Evolutionary conservation across 768 basidiomycete species (phyloP), one percentile per base, ranked within the genome.

Genomic region (Amanita exitialis): DNA sequence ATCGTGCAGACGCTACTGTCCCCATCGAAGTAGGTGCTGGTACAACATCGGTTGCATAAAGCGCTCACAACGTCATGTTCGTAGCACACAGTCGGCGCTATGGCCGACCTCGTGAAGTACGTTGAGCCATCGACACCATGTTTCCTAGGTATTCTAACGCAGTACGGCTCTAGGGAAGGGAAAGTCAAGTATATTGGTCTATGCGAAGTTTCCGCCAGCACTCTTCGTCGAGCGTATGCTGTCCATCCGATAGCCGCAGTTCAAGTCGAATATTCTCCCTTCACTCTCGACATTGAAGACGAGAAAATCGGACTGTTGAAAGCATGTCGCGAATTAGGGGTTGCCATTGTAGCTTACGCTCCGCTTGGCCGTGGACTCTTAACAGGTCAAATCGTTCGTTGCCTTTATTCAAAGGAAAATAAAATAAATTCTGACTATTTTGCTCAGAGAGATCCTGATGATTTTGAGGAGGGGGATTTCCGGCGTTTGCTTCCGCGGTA

Each of bases 131-230:
- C 42, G 44, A 1, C 61, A 58, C 12, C 55, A 3, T 59, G 15
- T 23, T 27, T 1, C 25, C 25, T 8, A 20, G 18, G 21, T 54
- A 59, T 61, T 54, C 20, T 56, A 63, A 69, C 61, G 18, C 42
- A 67, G 57, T 28, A 21, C 16, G 45, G 25, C 61, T 62, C 53
- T 56, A 63, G 71, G 61, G 47, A 67, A 55, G 65, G 71, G 5
- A 71, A 73, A 54, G 66, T 77, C 47, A 72, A 70, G 48, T 73
- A 77, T 57, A 62, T 80, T 23, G 77, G 79, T 3, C 62, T 80
- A 13, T 79, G 74, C 4, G 78, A 80, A 54, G 67, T 66, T 51
- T 72, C 68, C 6, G 68, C 68, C 1, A 54, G 57, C 1, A 70
- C 73, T 7, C 59, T 79, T 23, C 72, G 74, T 30, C 71, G 78